Base-by-base conservation (phyloP, 371 early-diverging fungal species). In the Syncephalis fuscata region DNA sequence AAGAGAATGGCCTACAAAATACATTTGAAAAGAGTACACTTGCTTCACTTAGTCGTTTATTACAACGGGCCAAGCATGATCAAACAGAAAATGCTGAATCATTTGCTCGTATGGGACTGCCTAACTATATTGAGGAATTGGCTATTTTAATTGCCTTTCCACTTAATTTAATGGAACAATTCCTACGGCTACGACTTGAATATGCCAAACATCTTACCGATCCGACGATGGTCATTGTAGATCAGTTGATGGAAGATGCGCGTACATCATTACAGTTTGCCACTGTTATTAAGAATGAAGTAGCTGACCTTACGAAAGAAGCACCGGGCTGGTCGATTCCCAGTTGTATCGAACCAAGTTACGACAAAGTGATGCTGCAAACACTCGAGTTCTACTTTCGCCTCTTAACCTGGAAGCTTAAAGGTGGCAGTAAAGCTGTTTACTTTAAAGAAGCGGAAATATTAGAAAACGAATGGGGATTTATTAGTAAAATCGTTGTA, bases 401-500 rank as follows among this genome's bases (percentile, higher is more conserved):
- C 44, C 65, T 88, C 43, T 65, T 88, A 7, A 72, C 70, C 2
- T 82, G 75, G 74, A 82, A 80, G 52, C 60, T 80, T 23, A 74
- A 76, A 45, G 61, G 58, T 25, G 61, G 59, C 47, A 59, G 53
- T 19, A 62, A 64, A 39, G 53, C 58, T 24, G 53, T 58, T 23
- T 74, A 72, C 43, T 62, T 75, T 25, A 73, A 79, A 50, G 83
- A 83, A 55, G 77, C 81, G 20, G 89, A 84, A 57, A 67, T 82
- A 3, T 67, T 90, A 56, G 85, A 86, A 48, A 71, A 65, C 47
- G 87, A 88, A 58, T 88, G 88, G 88, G 69, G 74, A 9, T 81
- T 82, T 47, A 48, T 86, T 42, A 66, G 65, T n/a, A 71, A 69
- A 0, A 67, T 86, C 1, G 78, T 79, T 48, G 71, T 68, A n/a